A percentile compares a stretch with the other conserved stretches of the same genome.
These are phyloP conservation scores for Chimonanthus salicifolius DNA, from an alignment of 164 flowering plant species.

Conservation along the genomic window DNA sequence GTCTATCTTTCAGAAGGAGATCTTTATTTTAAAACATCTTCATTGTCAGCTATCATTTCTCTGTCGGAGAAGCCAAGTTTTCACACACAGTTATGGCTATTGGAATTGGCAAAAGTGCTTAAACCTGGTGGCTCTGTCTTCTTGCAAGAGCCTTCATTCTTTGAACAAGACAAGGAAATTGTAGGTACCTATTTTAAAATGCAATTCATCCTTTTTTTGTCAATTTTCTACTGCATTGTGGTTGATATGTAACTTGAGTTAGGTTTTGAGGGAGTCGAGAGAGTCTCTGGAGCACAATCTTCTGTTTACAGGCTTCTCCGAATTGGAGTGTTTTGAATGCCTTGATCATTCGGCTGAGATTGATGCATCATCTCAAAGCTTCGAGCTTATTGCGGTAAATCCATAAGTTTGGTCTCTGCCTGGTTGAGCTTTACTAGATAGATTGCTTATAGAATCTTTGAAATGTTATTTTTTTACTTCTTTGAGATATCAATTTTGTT, in stretches of 20 bases:
- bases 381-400: slow-evolving; percentile 25
- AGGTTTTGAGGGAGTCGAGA: slow-evolving; percentile 20
- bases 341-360: slow-evolving; percentile 25
- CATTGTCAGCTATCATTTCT: slow-evolving; percentile 18
- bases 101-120: slow-evolving; percentile 24
- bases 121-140: slow-evolving; percentile 21
- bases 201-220: neutral
- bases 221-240: neutral
- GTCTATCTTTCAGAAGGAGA: slow-evolving; percentile 18
- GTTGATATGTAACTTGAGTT: slow-evolving; percentile 3
- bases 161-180: slow-evolving; percentile 16
- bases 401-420: neutral
- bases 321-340: slow-evolving; percentile 16
- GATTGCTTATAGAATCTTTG: neutral
- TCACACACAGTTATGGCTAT: slow-evolving; percentile 22
- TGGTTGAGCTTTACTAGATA: neutral
- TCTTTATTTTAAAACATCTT: slow-evolving; percentile 20
- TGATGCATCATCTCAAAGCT: slow-evolving; percentile 15
- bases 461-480: neutral
- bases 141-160: slow-evolving; percentile 22
- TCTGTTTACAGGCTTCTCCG: slow-evolving; percentile 19
- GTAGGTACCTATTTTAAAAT: slow-evolving; percentile 7
- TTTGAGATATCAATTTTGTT: neutral
- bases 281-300: slow-evolving; percentile 20
- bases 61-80: slow-evolving; percentile 26